Base-by-base conservation (phyloP, 176 grass and related monocot genomes). In the Stipa capillata region DNA sequence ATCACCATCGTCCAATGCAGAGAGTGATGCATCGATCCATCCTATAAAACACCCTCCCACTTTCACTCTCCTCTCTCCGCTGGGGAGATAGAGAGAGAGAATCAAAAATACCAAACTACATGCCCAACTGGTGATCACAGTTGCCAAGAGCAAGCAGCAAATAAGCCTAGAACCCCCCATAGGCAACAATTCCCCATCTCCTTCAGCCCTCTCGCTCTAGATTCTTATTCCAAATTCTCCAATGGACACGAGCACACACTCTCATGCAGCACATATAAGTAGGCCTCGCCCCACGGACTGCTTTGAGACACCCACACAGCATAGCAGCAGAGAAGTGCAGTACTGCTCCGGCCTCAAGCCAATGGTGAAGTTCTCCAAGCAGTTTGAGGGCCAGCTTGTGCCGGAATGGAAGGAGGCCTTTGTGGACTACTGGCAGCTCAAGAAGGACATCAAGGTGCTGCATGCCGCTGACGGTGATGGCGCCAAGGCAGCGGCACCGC, bases 311-410 rank as follows among this genome's bases (percentile, higher is more conserved):
- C 15, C 20, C 15, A 31, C 36, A 21, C 43, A 69, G 34, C 76
- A 31, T 14, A 40, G 24, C 62, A 72, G 47, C 69, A 58, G 59
- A 45, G 73, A 59, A 44, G 45, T 83, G 65, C 42, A 85, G 12
- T 71, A 32, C 69, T 79, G 20, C 54, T 11, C 68, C n/a, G n/a
- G n/a, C 17, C 62, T 64, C 41, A 44, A 0, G 24, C 34, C 73
- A 79, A 95, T 99, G 96, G 96, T 99, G 58, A 99, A 99, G 79
- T 99, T 99, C 87, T 95, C 97, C 69, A 99, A 93, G 84, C 92
- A 96, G 68, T 93, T 95, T 12, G 97, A 99, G 69, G 90, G 75
- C 20, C 97, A 99, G 85, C 88, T 99, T 11, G 88, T 99, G 75
- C 97, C 97, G 0, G 97, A 99, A 70, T 99, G 97, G 97, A 99